Percentiles rank a stretch among this genome's conserved stretches.
Evolutionary conservation across 78 protist species (phyloP).

Genomic region (Emiliania huxleyi): DNA sequence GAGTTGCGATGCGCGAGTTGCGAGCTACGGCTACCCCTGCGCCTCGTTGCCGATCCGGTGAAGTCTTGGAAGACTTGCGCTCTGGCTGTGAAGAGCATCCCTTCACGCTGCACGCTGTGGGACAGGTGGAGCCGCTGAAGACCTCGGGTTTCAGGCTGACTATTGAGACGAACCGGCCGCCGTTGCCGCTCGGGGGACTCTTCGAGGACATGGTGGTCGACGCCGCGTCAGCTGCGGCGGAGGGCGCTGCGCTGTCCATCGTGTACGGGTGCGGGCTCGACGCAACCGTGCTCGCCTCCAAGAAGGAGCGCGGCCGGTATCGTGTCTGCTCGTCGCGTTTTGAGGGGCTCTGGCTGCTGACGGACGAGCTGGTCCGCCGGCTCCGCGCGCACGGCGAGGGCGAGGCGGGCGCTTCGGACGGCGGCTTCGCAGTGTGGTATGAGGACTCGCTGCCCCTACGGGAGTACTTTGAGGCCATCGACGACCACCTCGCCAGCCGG

Average conservation of each 20-base stretch:
- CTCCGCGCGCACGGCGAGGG: neutral
- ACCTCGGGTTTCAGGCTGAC: conserved; percentile 21
- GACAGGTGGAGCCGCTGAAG: conserved; percentile 30
- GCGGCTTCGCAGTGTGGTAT: neutral
- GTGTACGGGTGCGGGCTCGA: conserved; percentile 40
- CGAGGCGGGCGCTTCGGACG: neutral
- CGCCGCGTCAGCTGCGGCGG: neutral
- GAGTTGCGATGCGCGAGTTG: conserved; percentile 22
- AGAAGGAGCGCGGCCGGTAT: conserved; percentile 36
- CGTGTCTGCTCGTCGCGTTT: neutral
- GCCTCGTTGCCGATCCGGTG: neutral
- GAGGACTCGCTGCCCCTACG: conserved; percentile 12
- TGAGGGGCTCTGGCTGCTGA: conserved; percentile 42
- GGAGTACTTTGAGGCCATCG: conserved; percentile 38
- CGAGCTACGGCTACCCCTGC: conserved; percentile 29
- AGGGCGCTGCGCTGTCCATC: neutral
- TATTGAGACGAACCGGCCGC: conserved; percentile 49
- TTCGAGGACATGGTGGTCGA: conserved; percentile 34
- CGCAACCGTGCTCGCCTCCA: conserved; percentile 53
- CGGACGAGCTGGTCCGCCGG: conserved; percentile 22
- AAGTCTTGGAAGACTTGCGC: conserved; percentile 25
- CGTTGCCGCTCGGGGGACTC: conserved; percentile 46
- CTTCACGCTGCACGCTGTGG: too few relatives aligned
- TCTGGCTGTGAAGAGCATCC: too few relatives aligned
- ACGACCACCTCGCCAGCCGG: neutral